These are phyloP conservation scores for Daldinia loculata DNA, from an alignment of 495 filamentous ascomycete genomes.

Conservation along the genomic window DNA sequence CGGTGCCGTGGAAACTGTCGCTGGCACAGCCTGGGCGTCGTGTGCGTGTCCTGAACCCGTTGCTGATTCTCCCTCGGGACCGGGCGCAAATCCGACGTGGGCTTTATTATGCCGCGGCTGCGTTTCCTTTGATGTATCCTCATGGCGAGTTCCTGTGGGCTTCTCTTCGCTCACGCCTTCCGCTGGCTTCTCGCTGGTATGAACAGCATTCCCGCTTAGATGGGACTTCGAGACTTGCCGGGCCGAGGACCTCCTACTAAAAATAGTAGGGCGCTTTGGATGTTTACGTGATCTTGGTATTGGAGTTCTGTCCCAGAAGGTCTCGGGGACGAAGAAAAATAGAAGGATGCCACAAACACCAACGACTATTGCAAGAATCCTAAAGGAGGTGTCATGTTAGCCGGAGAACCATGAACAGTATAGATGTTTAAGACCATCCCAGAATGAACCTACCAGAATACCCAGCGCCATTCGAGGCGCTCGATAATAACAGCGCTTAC, in stretches of 20 bases:
- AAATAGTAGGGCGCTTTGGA: slow-evolving; percentile 49
- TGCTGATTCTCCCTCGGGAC: slow-evolving; percentile 16
- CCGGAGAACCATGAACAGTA: neutral
- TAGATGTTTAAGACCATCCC: neutral
- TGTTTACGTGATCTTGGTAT: slow-evolving; percentile 58
- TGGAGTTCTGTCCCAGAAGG: slow-evolving; percentile 93
- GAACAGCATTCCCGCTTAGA: slow-evolving; percentile 1
- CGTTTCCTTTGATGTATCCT: slow-evolving; percentile 19
- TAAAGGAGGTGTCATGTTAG: slow-evolving; percentile 47
- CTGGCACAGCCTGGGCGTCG: neutral
- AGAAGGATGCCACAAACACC: slow-evolving; percentile 75
- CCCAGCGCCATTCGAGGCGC: slow-evolving; percentile 85
- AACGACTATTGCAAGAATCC: slow-evolving; percentile 87
- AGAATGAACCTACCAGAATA: slow-evolving; percentile 74
- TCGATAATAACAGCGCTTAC: slow-evolving; percentile 88
- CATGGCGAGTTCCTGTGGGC: slow-evolving; percentile 16
- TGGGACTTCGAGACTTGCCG: slow-evolving; percentile 29
- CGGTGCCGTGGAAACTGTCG: neutral
- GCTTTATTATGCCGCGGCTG: slow-evolving; percentile 37
- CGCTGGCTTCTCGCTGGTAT: slow-evolving; percentile 9
- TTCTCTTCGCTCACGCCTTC: slow-evolving; percentile 9
- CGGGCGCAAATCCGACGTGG: slow-evolving; percentile 67
- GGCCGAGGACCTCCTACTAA: slow-evolving; percentile 53
- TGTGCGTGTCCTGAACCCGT: slow-evolving; percentile 2
- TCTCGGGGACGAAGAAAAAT: slow-evolving; percentile 94